phyloP scores from a whole-genome alignment of 208 protist genomes.

The Balamuthia mandrillaris region DNA sequence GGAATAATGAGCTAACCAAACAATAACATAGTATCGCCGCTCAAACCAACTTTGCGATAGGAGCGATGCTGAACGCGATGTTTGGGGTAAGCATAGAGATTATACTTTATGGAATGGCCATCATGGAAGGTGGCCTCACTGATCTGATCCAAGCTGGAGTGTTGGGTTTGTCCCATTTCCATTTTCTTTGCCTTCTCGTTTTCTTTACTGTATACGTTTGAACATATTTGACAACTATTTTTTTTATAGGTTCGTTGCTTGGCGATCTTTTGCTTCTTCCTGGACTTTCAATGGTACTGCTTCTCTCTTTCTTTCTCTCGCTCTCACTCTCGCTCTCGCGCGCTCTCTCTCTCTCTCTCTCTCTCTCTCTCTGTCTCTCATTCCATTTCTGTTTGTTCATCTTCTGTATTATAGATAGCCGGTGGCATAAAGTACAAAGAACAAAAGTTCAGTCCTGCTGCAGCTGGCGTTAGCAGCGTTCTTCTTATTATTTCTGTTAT shows the following conservation, averaged over 20 bases:
- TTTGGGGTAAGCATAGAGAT: slow-evolving; percentile 77
- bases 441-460: slow-evolving; percentile 67
- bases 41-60: slow-evolving; percentile 71
- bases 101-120: slow-evolving; percentile 64
- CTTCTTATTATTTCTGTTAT: slow-evolving; percentile 68
- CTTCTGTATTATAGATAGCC: not conserved
- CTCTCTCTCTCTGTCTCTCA: not conserved
- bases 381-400: not conserved
- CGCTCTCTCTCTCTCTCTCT: not conserved
- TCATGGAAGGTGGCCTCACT: slow-evolving; percentile 16
- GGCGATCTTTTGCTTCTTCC: slow-evolving; percentile 64
- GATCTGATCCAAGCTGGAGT: not conserved
- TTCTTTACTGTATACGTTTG: slow-evolving; percentile 61
- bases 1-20: no score
- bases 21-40: slow-evolving; percentile 61
- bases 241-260: slow-evolving; percentile 62
- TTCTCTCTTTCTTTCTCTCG: not conserved
- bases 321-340: not conserved
- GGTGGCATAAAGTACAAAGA: slow-evolving; percentile 73
- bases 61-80: slow-evolving; percentile 73
- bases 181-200: slow-evolving; percentile 66
- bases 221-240: not conserved
- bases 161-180: slow-evolving; percentile 62
- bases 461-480: slow-evolving; percentile 65
- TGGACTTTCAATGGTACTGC: slow-evolving; percentile 63